Evolutionary conservation across 2,329 filamentous ascomycete species (phyloP).

Genomic region (Bipolaris victoriae): DNA sequence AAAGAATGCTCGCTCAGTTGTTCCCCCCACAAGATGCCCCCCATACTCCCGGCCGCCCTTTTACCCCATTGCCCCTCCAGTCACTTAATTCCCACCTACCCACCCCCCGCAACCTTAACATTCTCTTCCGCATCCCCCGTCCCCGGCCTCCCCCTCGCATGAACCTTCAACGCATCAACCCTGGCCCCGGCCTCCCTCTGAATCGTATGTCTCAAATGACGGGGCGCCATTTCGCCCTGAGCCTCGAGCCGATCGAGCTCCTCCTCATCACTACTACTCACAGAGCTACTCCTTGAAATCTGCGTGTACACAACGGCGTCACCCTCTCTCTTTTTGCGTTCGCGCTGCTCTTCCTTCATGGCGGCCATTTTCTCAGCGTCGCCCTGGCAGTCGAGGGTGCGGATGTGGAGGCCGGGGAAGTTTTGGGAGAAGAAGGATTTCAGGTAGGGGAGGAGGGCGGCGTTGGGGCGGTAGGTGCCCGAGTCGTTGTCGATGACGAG

Average conservation of each 20-base stretch:
- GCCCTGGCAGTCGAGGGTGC: constrained; percentile 72
- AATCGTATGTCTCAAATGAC: constrained; percentile 39
- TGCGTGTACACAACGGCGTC: constrained; percentile 62
- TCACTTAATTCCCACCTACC: too few species aligned
- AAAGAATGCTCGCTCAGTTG: too few species aligned
- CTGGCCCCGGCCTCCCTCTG: constrained; percentile 32
- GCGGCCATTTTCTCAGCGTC: constrained; percentile 74
- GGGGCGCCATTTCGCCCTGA: constrained; percentile 27
- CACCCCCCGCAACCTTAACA: neutral
- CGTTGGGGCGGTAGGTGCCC: constrained; percentile 90
- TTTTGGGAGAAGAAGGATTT: constrained; percentile 73
- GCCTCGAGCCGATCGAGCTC: constrained; percentile 56
- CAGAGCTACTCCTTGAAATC: constrained; percentile 52
- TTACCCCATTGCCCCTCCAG: too few species aligned
- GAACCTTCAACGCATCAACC: constrained; percentile 32
- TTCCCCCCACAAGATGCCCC: too few species aligned
- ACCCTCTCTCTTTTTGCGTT: constrained; percentile 71
- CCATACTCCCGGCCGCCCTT: too few species aligned
- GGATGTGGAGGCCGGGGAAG: constrained; percentile 77
- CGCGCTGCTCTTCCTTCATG: constrained; percentile 77
- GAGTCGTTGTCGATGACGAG: constrained; percentile 94
- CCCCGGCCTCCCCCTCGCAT: constrained; percentile 33
- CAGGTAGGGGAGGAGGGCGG: constrained; percentile 73
- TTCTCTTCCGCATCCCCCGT: constrained; percentile 25
- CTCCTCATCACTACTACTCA: constrained; percentile 64